Evolutionary conservation across 169 alveolate species (phyloP).

Genomic region (Plasmodium knowlesi): DNA sequence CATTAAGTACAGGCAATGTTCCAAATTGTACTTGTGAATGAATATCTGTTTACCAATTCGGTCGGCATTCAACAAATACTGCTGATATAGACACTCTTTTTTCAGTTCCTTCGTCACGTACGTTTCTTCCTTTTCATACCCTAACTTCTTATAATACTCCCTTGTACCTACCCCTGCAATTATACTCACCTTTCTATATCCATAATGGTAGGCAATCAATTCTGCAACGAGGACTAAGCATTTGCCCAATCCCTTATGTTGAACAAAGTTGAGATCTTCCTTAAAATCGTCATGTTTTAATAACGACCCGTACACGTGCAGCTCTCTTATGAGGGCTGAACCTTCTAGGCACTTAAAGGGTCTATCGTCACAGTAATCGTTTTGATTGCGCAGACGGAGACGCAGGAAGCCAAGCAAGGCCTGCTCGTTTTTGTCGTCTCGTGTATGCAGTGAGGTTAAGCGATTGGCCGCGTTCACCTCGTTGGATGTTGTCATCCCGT

Average conservation of each 20-base stretch:
- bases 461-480: not conserved
- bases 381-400: conserved; percentile 84
- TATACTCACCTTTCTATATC: conserved; percentile 94
- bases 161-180: conserved; percentile 99
- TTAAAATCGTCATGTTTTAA: conserved; percentile 19
- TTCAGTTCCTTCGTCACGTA: conserved; percentile 93
- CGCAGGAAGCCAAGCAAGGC: conserved; percentile 91
- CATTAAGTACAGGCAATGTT: conserved; percentile 68
- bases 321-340: conserved; percentile 92
- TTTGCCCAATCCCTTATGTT: conserved; percentile 82
- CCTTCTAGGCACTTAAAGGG: conserved; percentile 80
- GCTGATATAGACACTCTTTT: conserved; percentile 33
- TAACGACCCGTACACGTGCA: conserved; percentile 93
- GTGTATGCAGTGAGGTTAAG: not conserved
- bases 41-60: conserved; percentile 33
- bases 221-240: conserved; percentile 83
- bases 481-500: not conserved
- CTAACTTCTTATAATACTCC: conserved; percentile 97
- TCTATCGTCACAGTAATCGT: conserved; percentile 73
- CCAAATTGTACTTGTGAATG: conserved; percentile 38
- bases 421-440: conserved; percentile 77
- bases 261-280: conserved; percentile 72
- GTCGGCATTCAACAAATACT: conserved; percentile 34
- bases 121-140: conserved; percentile 95
- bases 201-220: conserved; percentile 77